Percentiles rank a stretch among this genome's conserved stretches.
These are phyloP conservation scores for Aspergillus fijiensis DNA, from an alignment of 2,329 filamentous ascomycete genomes.

Conservation along the genomic window DNA sequence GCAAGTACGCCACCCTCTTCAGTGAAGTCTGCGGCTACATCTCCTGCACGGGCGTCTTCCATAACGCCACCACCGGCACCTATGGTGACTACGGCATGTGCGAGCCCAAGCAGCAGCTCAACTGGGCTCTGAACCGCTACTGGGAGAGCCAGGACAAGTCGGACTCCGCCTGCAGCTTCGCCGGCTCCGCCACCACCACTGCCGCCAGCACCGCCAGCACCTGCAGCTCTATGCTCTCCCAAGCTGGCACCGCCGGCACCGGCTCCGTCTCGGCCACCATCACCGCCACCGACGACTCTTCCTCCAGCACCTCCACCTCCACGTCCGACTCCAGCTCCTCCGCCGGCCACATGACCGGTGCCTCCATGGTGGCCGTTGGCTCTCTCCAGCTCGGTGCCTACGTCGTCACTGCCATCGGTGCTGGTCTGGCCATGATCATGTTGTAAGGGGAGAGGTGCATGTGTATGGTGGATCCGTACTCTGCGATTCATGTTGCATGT, in stretches of 20 bases:
- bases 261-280: constrained; percentile 36
- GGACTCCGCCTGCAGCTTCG: constrained; percentile 44
- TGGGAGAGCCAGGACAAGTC: constrained; percentile 41
- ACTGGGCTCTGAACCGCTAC: constrained; percentile 47
- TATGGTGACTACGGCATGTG: constrained; percentile 52
- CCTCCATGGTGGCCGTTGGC: not conserved
- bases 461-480: not conserved
- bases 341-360: not conserved
- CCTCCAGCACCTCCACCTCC: not conserved
- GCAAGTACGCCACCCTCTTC: constrained; percentile 59
- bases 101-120: constrained; percentile 42
- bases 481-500: no score
- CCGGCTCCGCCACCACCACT: constrained; percentile 41
- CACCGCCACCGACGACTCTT: not conserved
- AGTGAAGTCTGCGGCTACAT: constrained; percentile 41
- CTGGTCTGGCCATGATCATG: constrained; percentile 1
- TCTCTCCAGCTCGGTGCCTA: not conserved
- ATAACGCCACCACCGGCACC: constrained; percentile 41
- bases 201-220: constrained; percentile 34
- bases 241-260: constrained; percentile 42
- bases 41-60: constrained; percentile 40
- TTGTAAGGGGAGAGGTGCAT: not conserved
- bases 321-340: not conserved
- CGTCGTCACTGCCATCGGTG: not conserved
- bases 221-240: constrained; percentile 39